phyloP scores from a whole-genome alignment of 257 asterid species.

The Jacaranda copaia region DNA sequence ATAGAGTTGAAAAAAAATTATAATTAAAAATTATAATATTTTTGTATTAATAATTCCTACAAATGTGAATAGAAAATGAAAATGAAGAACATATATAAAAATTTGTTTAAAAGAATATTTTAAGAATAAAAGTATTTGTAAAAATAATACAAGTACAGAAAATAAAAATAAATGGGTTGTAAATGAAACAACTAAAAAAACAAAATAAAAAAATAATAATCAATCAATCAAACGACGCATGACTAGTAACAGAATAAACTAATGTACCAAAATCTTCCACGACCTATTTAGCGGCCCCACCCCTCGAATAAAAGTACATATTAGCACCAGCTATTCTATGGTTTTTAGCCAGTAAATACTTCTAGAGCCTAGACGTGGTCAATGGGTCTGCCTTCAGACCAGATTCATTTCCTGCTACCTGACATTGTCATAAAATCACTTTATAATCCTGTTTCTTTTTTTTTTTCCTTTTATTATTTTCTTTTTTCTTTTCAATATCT shows the following conservation, averaged over 20 bases:
- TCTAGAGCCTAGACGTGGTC: constrained; percentile 42
- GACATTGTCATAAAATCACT: constrained; percentile 37
- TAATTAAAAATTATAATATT: too few species aligned
- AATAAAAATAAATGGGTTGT: neutral
- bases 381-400: constrained; percentile 40
- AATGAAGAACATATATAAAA: too few species aligned
- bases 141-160: too few species aligned
- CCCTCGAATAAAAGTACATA: constrained; percentile 24
- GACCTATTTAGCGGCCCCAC: constrained; percentile 12
- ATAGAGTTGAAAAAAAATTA: too few species aligned
- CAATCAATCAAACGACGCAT: neutral
- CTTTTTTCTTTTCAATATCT: neutral
- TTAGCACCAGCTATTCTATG: constrained; percentile 38
- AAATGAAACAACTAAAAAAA: neutral
- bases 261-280: constrained; percentile 24
- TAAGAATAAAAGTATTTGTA: too few species aligned
- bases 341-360: constrained; percentile 34
- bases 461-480: neutral
- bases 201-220: neutral
- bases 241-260: neutral
- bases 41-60: too few species aligned
- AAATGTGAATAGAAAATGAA: too few species aligned
- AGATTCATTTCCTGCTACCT: constrained; percentile 41
- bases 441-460: neutral
- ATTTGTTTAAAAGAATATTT: too few species aligned